Percentiles rank a stretch among this genome's conserved stretches.
Evolutionary conservation across 345 rosid species (phyloP).

Genomic region (Populus nigra): DNA sequence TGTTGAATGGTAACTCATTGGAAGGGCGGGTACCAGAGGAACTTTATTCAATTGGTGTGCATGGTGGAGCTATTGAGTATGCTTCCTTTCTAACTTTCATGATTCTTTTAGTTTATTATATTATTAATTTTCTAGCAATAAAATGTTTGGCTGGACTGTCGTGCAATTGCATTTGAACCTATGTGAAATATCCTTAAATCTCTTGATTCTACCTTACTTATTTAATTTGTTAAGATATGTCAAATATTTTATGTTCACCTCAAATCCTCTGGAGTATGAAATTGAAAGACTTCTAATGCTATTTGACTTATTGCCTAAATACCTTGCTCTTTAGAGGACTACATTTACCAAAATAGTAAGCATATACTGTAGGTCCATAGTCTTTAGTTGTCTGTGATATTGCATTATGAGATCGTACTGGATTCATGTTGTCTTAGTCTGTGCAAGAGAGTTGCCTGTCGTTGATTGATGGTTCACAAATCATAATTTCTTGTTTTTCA

Average conservation of each 20-base stretch:
- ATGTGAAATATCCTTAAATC: neutral
- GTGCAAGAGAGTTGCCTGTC: neutral
- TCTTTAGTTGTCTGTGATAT: neutral
- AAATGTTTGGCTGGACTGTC: neutral
- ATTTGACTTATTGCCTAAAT: neutral
- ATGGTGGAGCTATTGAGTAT: conserved; percentile 92
- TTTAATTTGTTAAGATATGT: neutral
- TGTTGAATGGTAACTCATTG: conserved; percentile 62
- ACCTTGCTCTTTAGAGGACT: neutral
- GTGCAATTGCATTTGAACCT: neutral
- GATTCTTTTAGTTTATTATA: neutral
- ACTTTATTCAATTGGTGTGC: conserved; percentile 82
- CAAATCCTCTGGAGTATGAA: neutral
- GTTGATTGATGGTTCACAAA: neutral
- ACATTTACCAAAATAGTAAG: neutral
- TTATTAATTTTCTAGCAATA: neutral
- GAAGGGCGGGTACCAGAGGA: conserved; percentile 86
- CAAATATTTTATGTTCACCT: neutral
- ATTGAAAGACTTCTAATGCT: neutral
- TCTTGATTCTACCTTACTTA: neutral
- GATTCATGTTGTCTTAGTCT: neutral
- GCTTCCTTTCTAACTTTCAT: conserved; percentile 18
- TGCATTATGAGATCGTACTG: neutral
- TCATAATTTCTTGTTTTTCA: neutral
- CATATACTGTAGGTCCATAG: neutral